Evolutionary conservation across 2,329 filamentous ascomycete species (phyloP).

Genomic region (Talaromyces sp.): DNA sequence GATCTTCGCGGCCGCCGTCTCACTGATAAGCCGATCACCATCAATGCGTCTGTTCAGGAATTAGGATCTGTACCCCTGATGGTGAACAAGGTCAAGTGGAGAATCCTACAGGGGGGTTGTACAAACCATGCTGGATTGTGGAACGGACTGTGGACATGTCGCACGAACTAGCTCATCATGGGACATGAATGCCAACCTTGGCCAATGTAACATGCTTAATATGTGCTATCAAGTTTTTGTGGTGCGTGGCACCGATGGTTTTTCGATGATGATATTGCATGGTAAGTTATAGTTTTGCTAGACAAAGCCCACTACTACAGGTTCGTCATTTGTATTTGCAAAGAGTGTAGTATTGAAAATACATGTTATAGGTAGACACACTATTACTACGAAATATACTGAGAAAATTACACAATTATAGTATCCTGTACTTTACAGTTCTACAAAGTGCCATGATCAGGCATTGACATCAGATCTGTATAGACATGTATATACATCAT

Average conservation of each 20-base stretch:
- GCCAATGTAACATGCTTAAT: too few species aligned
- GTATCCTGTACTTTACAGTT: background rate
- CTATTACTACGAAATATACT: background rate
- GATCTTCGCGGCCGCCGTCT: background rate
- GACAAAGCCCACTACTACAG: too few species aligned
- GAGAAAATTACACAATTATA: background rate
- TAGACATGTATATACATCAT: background rate
- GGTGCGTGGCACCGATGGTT: too few species aligned
- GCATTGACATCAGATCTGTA: background rate
- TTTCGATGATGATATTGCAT: too few species aligned
- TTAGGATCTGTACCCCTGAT: background rate
- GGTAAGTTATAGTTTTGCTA: too few species aligned
- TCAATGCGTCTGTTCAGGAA: background rate
- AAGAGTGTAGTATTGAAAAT: background rate
- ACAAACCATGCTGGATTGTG: background rate
- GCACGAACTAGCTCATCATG: background rate
- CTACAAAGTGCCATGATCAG: background rate
- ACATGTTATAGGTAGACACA: background rate
- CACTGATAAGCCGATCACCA: background rate
- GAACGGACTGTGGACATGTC: background rate
- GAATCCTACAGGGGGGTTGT: background rate
- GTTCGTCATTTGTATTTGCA: too few species aligned
- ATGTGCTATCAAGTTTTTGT: too few species aligned
- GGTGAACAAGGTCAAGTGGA: background rate
- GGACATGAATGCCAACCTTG: too few species aligned